Conservation (phyloP, 768 basidiomycete genomes). For the Termitomyces sp. region DNA sequence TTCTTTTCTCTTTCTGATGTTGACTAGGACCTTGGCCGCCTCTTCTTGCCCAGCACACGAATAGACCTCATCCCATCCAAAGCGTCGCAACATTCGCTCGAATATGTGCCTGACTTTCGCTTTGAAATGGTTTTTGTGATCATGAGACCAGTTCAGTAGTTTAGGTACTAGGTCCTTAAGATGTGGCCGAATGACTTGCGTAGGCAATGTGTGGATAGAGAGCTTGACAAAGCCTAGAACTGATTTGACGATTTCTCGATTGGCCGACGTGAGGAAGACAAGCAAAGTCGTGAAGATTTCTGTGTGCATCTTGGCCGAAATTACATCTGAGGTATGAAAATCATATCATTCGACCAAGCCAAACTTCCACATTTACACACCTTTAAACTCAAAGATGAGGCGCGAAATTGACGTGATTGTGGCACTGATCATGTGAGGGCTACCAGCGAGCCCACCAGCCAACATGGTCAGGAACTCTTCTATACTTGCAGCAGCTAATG, state of each 20-base stretch:
- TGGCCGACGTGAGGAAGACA: slow-evolving; percentile 89
- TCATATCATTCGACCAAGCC: neutral
- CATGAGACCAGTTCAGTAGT: slow-evolving; percentile 88
- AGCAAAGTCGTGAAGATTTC: slow-evolving; percentile 85
- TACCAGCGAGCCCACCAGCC: slow-evolving; percentile 87
- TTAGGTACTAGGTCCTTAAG: slow-evolving; percentile 76
- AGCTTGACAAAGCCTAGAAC: slow-evolving; percentile 94
- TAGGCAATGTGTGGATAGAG: slow-evolving; percentile 78
- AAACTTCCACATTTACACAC: slow-evolving; percentile 32
- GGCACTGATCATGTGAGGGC: slow-evolving; percentile 98
- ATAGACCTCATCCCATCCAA: slow-evolving; percentile 83
- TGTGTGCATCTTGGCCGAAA: slow-evolving; percentile 66
- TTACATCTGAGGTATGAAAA: slow-evolving; percentile 42
- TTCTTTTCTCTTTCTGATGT: slow-evolving; percentile 95
- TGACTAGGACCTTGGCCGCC: slow-evolving; percentile 81
- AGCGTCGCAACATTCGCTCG: slow-evolving; percentile 89
- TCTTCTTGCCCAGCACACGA: slow-evolving; percentile 72
- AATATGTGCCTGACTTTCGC: slow-evolving; percentile 95
- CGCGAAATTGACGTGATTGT: slow-evolving; percentile 92
- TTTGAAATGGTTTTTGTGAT: slow-evolving; percentile 99
- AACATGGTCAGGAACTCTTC: slow-evolving; percentile 97
- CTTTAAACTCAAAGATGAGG: slow-evolving; percentile 93
- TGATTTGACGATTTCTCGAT: slow-evolving; percentile 97
- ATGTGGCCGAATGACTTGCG: slow-evolving; percentile 69
- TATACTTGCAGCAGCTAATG: slow-evolving; percentile 59